These are phyloP conservation scores for Thinopyrum elongatum DNA, from an alignment of 176 grass and related monocot species.

Conservation along the genomic window DNA sequence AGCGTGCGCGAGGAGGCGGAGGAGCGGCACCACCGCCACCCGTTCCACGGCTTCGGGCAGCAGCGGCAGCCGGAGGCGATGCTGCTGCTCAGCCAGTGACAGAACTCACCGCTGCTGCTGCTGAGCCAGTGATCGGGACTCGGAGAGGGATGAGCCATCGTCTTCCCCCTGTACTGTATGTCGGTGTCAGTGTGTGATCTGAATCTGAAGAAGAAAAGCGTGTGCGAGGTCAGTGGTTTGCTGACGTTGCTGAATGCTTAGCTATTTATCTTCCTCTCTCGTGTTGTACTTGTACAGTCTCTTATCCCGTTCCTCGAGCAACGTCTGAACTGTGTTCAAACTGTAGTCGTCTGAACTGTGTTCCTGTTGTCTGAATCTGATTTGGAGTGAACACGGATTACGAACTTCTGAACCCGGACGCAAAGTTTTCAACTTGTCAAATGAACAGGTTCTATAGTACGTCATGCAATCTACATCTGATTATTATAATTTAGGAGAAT, in stretches of 20 bases:
- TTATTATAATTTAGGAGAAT: too few species aligned
- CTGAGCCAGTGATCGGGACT: slow-evolving; percentile 16
- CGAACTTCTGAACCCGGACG: neutral
- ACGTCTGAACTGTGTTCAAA: neutral
- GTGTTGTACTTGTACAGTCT: neutral
- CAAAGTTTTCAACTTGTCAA: too few species aligned
- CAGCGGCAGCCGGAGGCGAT: slow-evolving; percentile 36
- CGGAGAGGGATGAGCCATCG: neutral
- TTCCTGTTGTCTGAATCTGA: neutral
- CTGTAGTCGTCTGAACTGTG: neutral
- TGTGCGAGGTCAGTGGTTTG: slow-evolving; percentile 30
- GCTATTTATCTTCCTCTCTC: neutral
- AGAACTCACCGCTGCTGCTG: too few species aligned
- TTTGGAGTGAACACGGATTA: neutral
- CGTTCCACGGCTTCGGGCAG: slow-evolving; percentile 52
- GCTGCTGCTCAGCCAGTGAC: slow-evolving; percentile 60
- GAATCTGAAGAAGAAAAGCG: neutral
- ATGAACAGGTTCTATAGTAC: too few species aligned
- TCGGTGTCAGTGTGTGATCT: neutral
- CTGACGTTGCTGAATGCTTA: slow-evolving; percentile 24
- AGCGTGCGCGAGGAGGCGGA: slow-evolving; percentile 16
- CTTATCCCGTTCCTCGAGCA: neutral
- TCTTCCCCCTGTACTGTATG: neutral
- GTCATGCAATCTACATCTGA: too few species aligned
- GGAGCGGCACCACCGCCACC: slow-evolving; percentile 44